Evolutionary conservation across 164 flowering plant genomes (phyloP).

Genomic region (Vitis amurensis): DNA sequence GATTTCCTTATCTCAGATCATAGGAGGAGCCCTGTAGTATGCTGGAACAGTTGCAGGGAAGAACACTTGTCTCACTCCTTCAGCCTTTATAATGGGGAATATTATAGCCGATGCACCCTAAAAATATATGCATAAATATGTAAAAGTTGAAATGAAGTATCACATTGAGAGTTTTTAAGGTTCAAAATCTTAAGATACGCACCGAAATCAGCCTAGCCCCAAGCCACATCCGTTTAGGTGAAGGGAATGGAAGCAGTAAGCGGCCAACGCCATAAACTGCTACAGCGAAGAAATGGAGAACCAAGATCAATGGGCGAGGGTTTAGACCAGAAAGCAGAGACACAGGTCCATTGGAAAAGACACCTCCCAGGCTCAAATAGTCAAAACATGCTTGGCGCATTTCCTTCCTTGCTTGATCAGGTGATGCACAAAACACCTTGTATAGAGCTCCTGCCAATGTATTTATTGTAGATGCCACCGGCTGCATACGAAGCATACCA

Average conservation of each 20-base stretch:
- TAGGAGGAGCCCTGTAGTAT: slow-evolving; percentile 17
- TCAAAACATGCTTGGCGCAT: slow-evolving; percentile 22
- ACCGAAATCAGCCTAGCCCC: slow-evolving; percentile 15
- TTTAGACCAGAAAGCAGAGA: slow-evolving; percentile 24
- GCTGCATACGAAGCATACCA: slow-evolving; percentile 9
- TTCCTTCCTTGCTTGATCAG: slow-evolving; percentile 17
- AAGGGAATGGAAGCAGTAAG: slow-evolving; percentile 16
- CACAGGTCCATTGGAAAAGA: slow-evolving; percentile 12
- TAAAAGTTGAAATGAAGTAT: neutral
- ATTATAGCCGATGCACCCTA: slow-evolving; percentile 22
- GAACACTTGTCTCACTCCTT: slow-evolving; percentile 24
- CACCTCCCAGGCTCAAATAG: slow-evolving; percentile 20
- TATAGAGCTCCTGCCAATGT: slow-evolving; percentile 21
- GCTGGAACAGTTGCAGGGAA: slow-evolving; percentile 20
- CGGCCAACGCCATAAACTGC: slow-evolving; percentile 17
- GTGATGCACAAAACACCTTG: slow-evolving; percentile 20
- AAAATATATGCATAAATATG: neutral
- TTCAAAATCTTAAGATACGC: neutral
- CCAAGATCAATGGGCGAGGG: slow-evolving; percentile 11
- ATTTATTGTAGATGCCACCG: slow-evolving; percentile 23
- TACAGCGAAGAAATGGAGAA: slow-evolving; percentile 19
- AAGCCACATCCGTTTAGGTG: slow-evolving; percentile 10
- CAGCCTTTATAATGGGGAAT: slow-evolving; percentile 18
- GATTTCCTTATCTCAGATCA: neutral
- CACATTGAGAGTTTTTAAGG: neutral